Conservation (phyloP, 768 basidiomycete genomes). For the Tylopilus rubrobrunneus region DNA sequence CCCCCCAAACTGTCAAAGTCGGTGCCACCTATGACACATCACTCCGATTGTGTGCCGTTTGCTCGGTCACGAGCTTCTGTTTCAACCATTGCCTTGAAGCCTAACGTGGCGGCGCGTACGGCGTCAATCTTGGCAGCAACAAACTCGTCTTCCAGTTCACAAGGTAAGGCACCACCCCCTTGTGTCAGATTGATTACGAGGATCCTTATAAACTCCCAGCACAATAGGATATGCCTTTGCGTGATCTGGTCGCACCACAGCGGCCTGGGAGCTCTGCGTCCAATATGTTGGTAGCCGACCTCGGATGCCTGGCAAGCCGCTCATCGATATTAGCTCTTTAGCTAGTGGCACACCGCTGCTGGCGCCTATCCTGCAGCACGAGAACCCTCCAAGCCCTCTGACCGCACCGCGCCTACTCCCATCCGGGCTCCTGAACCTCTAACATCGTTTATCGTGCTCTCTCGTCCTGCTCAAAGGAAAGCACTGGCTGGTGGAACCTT, state of each 20-base stretch:
- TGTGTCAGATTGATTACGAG: background rate
- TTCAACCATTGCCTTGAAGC: constrained; percentile 56
- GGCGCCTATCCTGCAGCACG: constrained; percentile 28
- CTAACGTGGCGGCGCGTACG: constrained; percentile 42
- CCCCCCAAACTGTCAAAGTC: constrained; percentile 12
- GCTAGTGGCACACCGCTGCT: constrained; percentile 35
- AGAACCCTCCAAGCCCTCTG: constrained; percentile 7
- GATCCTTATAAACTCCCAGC: constrained; percentile 2
- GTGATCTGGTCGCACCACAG: constrained; percentile 54
- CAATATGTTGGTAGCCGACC: constrained; percentile 21
- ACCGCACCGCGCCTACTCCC: constrained; percentile 46
- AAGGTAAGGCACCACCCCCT: constrained; percentile 26
- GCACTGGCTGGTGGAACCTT: constrained; percentile 59
- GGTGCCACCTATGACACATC: constrained; percentile 30
- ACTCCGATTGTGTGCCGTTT: constrained; percentile 3
- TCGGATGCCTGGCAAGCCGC: constrained; percentile 39
- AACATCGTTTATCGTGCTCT: constrained; percentile 60
- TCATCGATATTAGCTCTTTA: constrained; percentile 37
- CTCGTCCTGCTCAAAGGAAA: constrained; percentile 45
- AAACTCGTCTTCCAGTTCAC: constrained; percentile 24
- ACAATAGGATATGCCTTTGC: constrained; percentile 55
- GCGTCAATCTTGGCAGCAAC: constrained; percentile 40
- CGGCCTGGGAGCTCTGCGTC: constrained; percentile 63
- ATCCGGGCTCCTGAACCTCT: constrained; percentile 54
- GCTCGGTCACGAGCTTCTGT: constrained; percentile 46